Conservation (phyloP, 305 asterid genomes). For the Fraxinus albicans region DNA sequence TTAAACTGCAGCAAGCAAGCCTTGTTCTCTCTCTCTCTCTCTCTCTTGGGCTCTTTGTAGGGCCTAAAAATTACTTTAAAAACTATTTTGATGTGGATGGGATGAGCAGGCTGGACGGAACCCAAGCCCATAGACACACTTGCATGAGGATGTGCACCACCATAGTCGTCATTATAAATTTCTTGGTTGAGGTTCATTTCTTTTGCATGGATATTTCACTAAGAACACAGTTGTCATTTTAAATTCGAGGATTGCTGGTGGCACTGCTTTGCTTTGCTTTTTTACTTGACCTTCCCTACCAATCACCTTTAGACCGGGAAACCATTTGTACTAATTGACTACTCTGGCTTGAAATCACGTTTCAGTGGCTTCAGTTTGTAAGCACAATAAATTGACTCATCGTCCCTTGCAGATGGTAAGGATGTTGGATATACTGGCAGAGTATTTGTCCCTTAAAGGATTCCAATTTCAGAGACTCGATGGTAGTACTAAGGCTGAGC, state of each 20-base stretch:
- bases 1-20: neutral
- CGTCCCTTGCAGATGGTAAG: constrained; percentile 82
- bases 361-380: constrained; percentile 3
- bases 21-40: neutral
- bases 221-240: neutral
- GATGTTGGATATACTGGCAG: constrained; percentile 96
- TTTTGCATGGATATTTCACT: neutral
- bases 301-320: constrained; percentile 8
- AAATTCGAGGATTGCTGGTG: constrained; percentile 13
- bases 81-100: neutral
- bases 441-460: constrained; percentile 87
- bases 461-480: constrained; percentile 97
- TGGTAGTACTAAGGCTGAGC: constrained; percentile 98
- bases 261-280: constrained; percentile 2
- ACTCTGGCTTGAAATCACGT: constrained; percentile 6
- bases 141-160: neutral
- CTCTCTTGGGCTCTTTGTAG: neutral
- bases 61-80: neutral
- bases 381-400: constrained; percentile 18
- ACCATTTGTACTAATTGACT: neutral
- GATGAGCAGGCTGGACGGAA: neutral
- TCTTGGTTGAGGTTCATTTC: neutral
- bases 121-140: neutral
- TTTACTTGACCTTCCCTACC: constrained; percentile 3
- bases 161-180: neutral